Evolutionary conservation across 2,329 filamentous ascomycete species (phyloP).

Genomic region (Colletotrichum liaoningense): DNA sequence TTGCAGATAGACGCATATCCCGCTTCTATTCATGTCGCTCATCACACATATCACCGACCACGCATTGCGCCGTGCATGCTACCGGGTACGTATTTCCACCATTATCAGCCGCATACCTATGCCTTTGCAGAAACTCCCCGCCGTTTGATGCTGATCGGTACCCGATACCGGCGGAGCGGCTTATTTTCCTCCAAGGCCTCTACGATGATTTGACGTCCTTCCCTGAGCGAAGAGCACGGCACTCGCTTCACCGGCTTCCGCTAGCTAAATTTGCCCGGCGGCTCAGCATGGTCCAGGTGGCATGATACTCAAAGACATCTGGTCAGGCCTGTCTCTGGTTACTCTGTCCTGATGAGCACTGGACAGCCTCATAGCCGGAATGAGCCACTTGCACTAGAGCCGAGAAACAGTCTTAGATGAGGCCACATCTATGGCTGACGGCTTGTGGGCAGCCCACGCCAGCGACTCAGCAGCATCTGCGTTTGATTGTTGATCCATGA

Average conservation of each 20-base stretch:
- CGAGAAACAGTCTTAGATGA: neutral
- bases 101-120: neutral
- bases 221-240: neutral
- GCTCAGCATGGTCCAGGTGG: neutral
- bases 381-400: neutral
- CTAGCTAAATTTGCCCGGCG: neutral
- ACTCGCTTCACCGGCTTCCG: neutral
- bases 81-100: neutral
- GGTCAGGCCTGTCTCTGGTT: neutral
- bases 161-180: neutral
- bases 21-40: slow-evolving; percentile 6
- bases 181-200: neutral
- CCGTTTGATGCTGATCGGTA: neutral
- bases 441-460: neutral
- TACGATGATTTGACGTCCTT: neutral
- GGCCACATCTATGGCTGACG: neutral
- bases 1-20: slow-evolving; percentile 14
- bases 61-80: neutral
- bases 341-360: neutral
- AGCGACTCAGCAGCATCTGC: neutral
- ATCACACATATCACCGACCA: neutral
- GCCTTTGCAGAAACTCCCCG: neutral
- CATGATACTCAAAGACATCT: slow-evolving; percentile 2
- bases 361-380: neutral
- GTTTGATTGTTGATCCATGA: neutral